Evolutionary conservation across 1,284 basidiomycete species (phyloP).

Genomic region (Hymenochaete sp.): DNA sequence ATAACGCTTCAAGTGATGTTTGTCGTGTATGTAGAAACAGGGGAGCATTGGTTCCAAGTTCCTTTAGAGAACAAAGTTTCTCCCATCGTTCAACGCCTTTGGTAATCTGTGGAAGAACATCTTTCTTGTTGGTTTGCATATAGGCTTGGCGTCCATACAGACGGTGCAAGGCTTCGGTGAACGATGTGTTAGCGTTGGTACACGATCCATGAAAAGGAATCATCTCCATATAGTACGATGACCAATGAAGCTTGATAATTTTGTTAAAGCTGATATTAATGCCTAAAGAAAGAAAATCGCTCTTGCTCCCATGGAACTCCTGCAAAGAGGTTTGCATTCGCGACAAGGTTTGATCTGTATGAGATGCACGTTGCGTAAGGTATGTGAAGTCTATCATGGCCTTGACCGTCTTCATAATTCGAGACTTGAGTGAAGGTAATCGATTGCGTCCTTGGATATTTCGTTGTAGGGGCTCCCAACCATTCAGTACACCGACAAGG

Average conservation of each 20-base stretch:
- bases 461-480: no score
- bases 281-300: constrained; percentile 22
- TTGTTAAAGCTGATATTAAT: constrained; percentile 29
- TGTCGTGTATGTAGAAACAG: no score
- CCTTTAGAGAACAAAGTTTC: constrained; percentile 4
- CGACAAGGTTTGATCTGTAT: constrained; percentile 20
- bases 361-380: constrained; percentile 22
- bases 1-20: no score
- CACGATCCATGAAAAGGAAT: constrained; percentile 26
- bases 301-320: constrained; percentile 23
- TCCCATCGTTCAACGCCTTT: constrained; percentile 24
- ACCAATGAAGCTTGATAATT: constrained; percentile 25
- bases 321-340: constrained; percentile 20
- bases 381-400: constrained; percentile 26
- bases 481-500: constrained; percentile 20
- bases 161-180: constrained; percentile 23
- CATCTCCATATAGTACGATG: constrained; percentile 25
- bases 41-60: no score
- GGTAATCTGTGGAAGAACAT: constrained; percentile 30
- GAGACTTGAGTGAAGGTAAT: not conserved
- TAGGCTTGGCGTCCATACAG: constrained; percentile 24
- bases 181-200: constrained; percentile 29
- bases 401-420: constrained; percentile 13
- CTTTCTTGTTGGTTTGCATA: constrained; percentile 21
- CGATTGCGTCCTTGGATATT: no score